Conservation (phyloP, 75 land plant species). For the Pinus albicaulis region DNA sequence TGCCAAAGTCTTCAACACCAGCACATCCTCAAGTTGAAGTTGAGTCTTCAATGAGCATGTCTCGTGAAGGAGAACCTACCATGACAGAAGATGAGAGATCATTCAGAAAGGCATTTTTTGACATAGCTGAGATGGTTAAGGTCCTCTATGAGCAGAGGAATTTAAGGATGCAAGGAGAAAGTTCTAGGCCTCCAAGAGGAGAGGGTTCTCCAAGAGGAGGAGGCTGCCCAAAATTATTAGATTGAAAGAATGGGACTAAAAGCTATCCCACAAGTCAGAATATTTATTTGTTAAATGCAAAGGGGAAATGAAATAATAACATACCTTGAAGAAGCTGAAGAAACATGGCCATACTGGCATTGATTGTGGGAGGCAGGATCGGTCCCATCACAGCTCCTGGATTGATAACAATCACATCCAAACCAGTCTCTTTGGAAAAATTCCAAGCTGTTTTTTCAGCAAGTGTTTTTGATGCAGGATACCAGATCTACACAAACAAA, state of each 20-base stretch:
- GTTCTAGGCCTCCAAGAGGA: no score
- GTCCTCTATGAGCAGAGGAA: no score
- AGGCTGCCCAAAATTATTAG: not conserved
- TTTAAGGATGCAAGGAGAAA: no score
- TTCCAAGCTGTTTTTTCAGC: conserved; percentile 81
- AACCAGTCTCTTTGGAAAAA: conserved; percentile 47
- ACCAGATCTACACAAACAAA: conserved; percentile 48
- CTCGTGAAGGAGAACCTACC: no score
- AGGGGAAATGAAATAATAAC: not conserved
- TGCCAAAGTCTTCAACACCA: no score
- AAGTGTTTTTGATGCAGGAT: conserved; percentile 64
- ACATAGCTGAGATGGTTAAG: no score
- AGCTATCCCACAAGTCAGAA: not conserved
- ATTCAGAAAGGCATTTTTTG: no score
- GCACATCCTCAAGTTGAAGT: no score
- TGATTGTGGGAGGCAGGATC: conserved; percentile 48
- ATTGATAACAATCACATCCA: conserved; percentile 73
- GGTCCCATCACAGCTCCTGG: conserved; percentile 77
- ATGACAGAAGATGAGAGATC: no score
- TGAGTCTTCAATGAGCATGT: no score
- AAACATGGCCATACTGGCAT: conserved; percentile 68
- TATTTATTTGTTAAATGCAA: not conserved
- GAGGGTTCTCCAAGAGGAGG: no score
- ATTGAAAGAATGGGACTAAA: not conserved
- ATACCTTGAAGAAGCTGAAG: conserved; percentile 53